Percentiles rank a stretch among this genome's conserved stretches.
Evolutionary conservation across 352 stramenopile genomes (phyloP).

Genomic region (Pythium volutum): DNA sequence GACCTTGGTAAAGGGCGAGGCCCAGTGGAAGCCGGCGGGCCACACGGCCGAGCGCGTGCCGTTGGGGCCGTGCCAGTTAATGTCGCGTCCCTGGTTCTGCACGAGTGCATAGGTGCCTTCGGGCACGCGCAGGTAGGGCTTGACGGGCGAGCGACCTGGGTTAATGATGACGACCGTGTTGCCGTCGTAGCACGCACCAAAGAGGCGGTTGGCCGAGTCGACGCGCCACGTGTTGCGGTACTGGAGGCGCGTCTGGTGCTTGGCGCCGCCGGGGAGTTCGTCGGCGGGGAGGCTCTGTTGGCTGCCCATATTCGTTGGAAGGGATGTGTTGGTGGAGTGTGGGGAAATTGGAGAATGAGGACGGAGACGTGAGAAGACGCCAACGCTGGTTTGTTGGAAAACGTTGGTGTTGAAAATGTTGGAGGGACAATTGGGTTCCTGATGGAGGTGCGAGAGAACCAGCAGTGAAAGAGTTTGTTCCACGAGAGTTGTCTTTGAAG

Average conservation of each 20-base stretch:
- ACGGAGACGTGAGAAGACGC: neutral
- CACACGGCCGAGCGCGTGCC: constrained; percentile 67
- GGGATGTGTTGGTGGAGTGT: neutral
- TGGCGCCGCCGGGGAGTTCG: constrained; percentile 18
- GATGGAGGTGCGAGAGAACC: constrained; percentile 2
- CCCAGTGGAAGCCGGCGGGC: constrained; percentile 75
- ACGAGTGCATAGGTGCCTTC: constrained; percentile 90
- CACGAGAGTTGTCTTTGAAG: constrained; percentile 2
- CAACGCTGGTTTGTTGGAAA: neutral
- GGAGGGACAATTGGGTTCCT: neutral
- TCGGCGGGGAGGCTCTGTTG: constrained; percentile 13
- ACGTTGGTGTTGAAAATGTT: constrained; percentile 2
- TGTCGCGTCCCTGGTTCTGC: constrained; percentile 76
- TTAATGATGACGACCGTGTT: constrained; percentile 84
- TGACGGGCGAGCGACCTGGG: constrained; percentile 48
- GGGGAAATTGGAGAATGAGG: constrained; percentile 15
- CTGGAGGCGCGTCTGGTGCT: constrained; percentile 57
- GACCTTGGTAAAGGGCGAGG: constrained; percentile 75
- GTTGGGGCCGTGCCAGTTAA: constrained; percentile 52
- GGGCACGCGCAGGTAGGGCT: constrained; percentile 83
- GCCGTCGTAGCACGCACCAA: constrained; percentile 75
- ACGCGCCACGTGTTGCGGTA: constrained; percentile 63
- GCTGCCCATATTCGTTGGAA: constrained; percentile 10
- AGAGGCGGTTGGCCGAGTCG: constrained; percentile 67
- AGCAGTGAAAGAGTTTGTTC: neutral